Evolutionary conservation across 1,284 basidiomycete genomes (phyloP).

Genomic region (Entoloma clypeatum): DNA sequence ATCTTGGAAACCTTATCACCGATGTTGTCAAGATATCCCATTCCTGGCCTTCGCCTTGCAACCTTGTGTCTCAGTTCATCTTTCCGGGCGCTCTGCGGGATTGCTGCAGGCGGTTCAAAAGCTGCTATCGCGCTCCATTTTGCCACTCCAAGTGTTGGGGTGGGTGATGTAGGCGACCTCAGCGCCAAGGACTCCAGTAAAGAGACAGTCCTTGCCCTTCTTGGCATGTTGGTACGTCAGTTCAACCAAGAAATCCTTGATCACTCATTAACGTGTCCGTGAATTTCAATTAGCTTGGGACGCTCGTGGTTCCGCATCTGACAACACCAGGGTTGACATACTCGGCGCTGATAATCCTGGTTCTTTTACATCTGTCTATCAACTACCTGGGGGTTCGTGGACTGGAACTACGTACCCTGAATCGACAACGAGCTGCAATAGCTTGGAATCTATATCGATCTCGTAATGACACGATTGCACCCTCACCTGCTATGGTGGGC

Average conservation of each 20-base stretch:
- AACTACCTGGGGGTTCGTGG: conserved; percentile 60
- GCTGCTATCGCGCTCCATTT: conserved; percentile 67
- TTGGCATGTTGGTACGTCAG: conserved; percentile 61
- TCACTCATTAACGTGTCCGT: conserved; percentile 1
- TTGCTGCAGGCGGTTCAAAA: conserved; percentile 64
- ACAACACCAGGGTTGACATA: conserved; percentile 49
- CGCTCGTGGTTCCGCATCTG: conserved; percentile 52
- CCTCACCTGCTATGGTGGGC: conserved; percentile 33
- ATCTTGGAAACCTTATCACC: conserved; percentile 60
- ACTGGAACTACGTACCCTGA: conserved; percentile 52
- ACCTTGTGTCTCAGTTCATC: conserved; percentile 56
- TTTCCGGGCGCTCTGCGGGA: conserved; percentile 53
- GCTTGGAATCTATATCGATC: conserved; percentile 44
- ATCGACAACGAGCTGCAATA: conserved; percentile 53
- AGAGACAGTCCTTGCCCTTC: conserved; percentile 61
- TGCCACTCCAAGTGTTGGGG: conserved; percentile 42
- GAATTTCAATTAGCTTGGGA: conserved; percentile 49
- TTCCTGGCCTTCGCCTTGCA: conserved; percentile 38
- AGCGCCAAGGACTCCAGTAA: conserved; percentile 70
- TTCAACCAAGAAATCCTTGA: not conserved
- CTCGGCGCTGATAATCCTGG: conserved; percentile 44
- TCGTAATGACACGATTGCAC: conserved; percentile 17
- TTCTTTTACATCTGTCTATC: conserved; percentile 50
- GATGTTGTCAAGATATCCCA: conserved; percentile 36
- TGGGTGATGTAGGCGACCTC: conserved; percentile 63